phyloP scores from a whole-genome alignment of 176 grass and related monocot species.

The Rhynchospora breviuscula region DNA sequence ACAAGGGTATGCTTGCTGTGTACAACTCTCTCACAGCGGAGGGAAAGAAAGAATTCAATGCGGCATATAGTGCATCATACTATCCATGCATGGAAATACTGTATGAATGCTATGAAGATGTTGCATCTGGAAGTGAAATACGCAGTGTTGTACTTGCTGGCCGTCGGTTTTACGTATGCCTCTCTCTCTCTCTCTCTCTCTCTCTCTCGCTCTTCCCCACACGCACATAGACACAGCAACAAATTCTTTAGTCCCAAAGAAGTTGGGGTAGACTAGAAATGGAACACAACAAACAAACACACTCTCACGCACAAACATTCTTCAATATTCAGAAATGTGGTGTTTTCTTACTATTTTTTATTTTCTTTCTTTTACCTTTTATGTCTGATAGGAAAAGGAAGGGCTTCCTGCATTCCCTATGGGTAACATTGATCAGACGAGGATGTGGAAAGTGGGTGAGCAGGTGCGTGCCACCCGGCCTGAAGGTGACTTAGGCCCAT shows the following conservation, averaged over 20 bases:
- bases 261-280: too few relatives aligned
- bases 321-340: neutral
- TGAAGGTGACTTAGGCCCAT: constrained; percentile 41
- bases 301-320: neutral
- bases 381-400: constrained; percentile 60
- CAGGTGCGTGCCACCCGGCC: constrained; percentile 47
- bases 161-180: constrained; percentile 53
- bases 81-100: constrained; percentile 78
- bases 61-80: constrained; percentile 60
- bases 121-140: constrained; percentile 70
- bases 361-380: neutral
- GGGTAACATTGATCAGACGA: constrained; percentile 72
- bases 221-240: too few relatives aligned
- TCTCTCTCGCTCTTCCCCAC: neutral
- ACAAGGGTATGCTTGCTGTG: constrained; percentile 63
- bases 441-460: constrained; percentile 82
- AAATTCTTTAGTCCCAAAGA: too few relatives aligned
- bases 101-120: constrained; percentile 68
- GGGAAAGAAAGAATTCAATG: constrained; percentile 61
- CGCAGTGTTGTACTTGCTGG: constrained; percentile 76
- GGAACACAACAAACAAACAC: too few relatives aligned
- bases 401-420: constrained; percentile 74
- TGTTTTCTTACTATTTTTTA: neutral
- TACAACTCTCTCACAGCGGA: constrained; percentile 57
- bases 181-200: neutral